Evolutionary conservation across 2,329 filamentous ascomycete species (phyloP), one percentile per base, ranked within the genome.

Genomic region (Cordyceps fumosorosea): DNA sequence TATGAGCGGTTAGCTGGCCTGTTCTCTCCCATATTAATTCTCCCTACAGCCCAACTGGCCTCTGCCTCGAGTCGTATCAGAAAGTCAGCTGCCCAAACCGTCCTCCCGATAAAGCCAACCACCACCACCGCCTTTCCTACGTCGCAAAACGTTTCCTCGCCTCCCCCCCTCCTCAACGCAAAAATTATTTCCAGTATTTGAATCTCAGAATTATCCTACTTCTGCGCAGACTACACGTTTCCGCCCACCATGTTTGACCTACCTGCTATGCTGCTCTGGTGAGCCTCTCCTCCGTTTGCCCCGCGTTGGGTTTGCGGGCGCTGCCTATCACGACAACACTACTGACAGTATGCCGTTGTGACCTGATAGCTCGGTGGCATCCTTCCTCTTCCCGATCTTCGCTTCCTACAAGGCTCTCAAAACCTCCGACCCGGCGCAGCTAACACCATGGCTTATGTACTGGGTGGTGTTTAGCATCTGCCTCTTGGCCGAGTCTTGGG

Each of bases 371-470:
- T 93, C 91, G 66, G 76, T 93, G 73, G 87, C 90, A 63, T 96
- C 93, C 62, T 92, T 96, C 72, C 86, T 97, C 72, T 96, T 98
- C 74, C 95, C 95, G 57, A 86, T 97, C 66, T 98, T 96, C 78
- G 93, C 93, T 67, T 96, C 93, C 66, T 98, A 97, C 84, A 98
- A 98, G 81, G 93, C 95, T 55, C 89, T 99, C 72, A 93, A 95
- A 78, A 93, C 91, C 18, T 89, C 89, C 58, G 91, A 97, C 75
- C 92, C 93, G 2, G 88, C 91, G 44, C 87, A 96, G 72, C 83
- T 97, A 64, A 91, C 91, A 66, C 93, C 93, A 87, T 99, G 95
- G 95, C 85, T 98, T 67, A 98, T 98, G 89, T 99, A 98, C 83
- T 99, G 93, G 89, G 91, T 96, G 64, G 91, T 96, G 26, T 84